Evolutionary conservation across 192 early-diverging fungal species (phyloP).

Genomic region (Diversispora epigaea): DNA sequence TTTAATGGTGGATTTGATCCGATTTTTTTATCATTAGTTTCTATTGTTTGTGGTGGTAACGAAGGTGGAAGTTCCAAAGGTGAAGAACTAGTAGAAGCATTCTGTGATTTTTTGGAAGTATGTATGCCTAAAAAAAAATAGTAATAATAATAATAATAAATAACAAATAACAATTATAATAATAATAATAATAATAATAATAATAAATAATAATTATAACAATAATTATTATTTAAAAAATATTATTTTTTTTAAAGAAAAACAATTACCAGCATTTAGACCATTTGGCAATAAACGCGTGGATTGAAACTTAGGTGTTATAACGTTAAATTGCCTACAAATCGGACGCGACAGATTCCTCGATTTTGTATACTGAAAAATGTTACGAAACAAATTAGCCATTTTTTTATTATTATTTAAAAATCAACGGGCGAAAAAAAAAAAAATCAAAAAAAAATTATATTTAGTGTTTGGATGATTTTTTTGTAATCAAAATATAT

Average conservation of each 20-base stretch:
- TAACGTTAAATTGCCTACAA: neutral
- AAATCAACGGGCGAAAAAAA: too few species aligned
- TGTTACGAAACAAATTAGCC: neutral
- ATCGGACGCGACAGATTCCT: neutral
- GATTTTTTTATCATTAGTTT: conserved; percentile 5
- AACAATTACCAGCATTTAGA: neutral
- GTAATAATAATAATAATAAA: too few species aligned
- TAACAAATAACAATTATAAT: neutral
- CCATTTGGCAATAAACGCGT: neutral
- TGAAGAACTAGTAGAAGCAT: neutral
- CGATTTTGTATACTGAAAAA: neutral
- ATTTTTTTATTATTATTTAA: neutral
- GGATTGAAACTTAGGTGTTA: neutral
- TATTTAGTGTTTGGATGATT: too few species aligned
- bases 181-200: neutral
- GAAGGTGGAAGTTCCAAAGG: neutral
- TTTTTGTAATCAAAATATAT: too few species aligned
- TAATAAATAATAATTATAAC: neutral
- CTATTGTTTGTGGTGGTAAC: neutral
- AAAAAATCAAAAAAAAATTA: too few species aligned
- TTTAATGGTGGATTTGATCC: conserved; percentile 63
- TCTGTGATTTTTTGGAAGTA: neutral
- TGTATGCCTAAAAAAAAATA: neutral
- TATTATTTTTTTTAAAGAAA: neutral
- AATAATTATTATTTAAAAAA: neutral